Evolutionary conservation across 768 basidiomycete species (phyloP).

Genomic region (Termitomyces titanicus): DNA sequence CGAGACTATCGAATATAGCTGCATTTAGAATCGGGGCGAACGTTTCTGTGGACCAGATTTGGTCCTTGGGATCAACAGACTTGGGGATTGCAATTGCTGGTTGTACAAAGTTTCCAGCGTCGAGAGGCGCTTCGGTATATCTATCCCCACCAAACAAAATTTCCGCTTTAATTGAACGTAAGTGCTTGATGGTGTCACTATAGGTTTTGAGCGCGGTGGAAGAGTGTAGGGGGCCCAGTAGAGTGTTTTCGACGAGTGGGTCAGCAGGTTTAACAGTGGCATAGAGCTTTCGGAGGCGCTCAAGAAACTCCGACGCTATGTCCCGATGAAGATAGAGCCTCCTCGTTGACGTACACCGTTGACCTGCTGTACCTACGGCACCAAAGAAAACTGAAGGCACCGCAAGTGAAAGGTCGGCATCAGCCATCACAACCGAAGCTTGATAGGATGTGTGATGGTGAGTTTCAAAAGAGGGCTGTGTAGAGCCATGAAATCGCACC

Average conservation of each 20-base stretch:
- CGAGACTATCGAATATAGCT: constrained; percentile 80
- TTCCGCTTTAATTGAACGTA: constrained; percentile 66
- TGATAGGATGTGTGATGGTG: constrained; percentile 18
- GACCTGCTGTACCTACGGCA: constrained; percentile 77
- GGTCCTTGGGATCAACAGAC: constrained; percentile 46
- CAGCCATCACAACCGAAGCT: constrained; percentile 92
- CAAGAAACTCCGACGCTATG: constrained; percentile 74
- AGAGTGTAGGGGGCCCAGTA: constrained; percentile 87
- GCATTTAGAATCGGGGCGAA: constrained; percentile 91
- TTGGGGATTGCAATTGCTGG: constrained; percentile 80
- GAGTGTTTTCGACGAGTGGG: constrained; percentile 67
- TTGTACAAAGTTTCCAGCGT: constrained; percentile 82
- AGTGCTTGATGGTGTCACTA: constrained; percentile 52
- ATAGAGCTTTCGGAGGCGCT: constrained; percentile 72
- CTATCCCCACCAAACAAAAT: constrained; percentile 70
- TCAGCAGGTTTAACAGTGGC: constrained; percentile 74
- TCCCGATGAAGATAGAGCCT: constrained; percentile 84
- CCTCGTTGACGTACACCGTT: constrained; percentile 88
- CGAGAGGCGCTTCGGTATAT: constrained; percentile 48
- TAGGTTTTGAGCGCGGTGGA: constrained; percentile 66
- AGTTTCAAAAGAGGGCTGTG: constrained; percentile 10
- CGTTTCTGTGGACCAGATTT: constrained; percentile 75
- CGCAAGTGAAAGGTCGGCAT: constrained; percentile 88
- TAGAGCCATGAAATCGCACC: constrained; percentile 43
- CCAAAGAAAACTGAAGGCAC: constrained; percentile 92